Evolutionary conservation across 2,329 filamentous ascomycete species (phyloP).

Genomic region (Epichloe coenophiala): DNA sequence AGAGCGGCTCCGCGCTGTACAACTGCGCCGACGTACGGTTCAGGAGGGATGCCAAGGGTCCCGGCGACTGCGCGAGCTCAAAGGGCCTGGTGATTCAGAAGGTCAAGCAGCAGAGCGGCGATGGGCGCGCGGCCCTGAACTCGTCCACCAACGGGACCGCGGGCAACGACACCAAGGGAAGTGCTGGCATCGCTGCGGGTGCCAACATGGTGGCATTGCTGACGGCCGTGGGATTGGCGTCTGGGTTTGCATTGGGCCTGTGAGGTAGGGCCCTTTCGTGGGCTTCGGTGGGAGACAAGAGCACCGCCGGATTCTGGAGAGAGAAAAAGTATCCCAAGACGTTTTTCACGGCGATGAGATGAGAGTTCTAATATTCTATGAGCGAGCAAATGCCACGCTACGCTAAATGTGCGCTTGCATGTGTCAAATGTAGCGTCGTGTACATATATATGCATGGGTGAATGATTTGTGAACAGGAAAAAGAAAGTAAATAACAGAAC

Average conservation of each 20-base stretch:
- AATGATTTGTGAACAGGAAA: constrained; percentile 4
- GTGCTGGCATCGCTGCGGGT: constrained; percentile 11
- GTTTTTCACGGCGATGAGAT: neutral
- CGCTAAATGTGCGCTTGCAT: neutral
- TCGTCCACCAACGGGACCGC: neutral
- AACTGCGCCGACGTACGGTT: constrained; percentile 67
- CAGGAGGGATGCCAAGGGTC: constrained; percentile 32
- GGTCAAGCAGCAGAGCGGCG: constrained; percentile 18
- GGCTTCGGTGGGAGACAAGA: no score
- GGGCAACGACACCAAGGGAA: constrained; percentile 3
- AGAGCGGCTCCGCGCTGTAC: constrained; percentile 48
- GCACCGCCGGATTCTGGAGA: no score
- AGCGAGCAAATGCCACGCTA: neutral
- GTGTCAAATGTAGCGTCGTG: no score
- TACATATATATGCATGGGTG: neutral
- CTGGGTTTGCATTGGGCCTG: constrained; percentile 24
- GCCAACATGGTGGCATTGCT: constrained; percentile 18
- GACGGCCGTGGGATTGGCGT: constrained; percentile 23
- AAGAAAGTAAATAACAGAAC: neutral
- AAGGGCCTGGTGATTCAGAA: constrained; percentile 29
- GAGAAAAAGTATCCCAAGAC: no score
- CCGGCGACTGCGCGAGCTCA: constrained; percentile 20
- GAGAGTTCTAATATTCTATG: neutral
- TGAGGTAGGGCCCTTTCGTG: constrained; percentile 3
- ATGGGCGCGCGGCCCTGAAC: constrained; percentile 1